Percentiles rank a stretch among this genome's conserved stretches.
Conservation (phyloP, 2,329 filamentous ascomycete species). For the Fusarium phyllophilum region DNA sequence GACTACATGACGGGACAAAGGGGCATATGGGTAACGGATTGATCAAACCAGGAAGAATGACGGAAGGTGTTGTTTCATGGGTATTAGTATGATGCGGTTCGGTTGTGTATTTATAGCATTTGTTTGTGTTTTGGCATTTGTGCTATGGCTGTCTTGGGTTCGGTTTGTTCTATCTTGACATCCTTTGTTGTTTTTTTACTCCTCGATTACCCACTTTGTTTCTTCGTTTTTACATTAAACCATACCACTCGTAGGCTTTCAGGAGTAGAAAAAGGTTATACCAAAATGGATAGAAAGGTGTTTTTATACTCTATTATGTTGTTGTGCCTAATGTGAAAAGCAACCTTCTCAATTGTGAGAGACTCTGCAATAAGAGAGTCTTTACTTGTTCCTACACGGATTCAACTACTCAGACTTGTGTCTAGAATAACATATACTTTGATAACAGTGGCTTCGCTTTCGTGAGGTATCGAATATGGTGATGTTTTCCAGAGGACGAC, state of each 20-base stretch:
- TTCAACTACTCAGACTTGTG: neutral
- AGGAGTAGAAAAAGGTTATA: slow-evolving; percentile 46
- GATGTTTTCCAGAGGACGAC: neutral
- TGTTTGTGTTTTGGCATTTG: neutral
- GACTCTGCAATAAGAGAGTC: neutral
- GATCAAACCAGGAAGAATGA: slow-evolving; percentile 19
- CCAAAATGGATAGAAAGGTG: slow-evolving; percentile 46
- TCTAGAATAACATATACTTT: neutral
- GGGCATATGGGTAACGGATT: slow-evolving; percentile 30
- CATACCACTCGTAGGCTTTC: slow-evolving; percentile 43
- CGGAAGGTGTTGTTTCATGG: slow-evolving; percentile 26
- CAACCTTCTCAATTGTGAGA: too few relatives aligned
- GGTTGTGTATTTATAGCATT: slow-evolving; percentile 37
- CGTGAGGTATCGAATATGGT: neutral
- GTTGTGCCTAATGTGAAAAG: neutral
- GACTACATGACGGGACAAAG: slow-evolving; percentile 29
- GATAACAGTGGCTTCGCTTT: too few relatives aligned
- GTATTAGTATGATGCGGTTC: slow-evolving; percentile 20
- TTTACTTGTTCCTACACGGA: neutral
- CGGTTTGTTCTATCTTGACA: neutral
- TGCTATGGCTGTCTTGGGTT: neutral
- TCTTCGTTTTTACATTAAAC: slow-evolving; percentile 32
- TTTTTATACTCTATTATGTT: slow-evolving; percentile 12
- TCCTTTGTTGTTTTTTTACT: slow-evolving; percentile 15
- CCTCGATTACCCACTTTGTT: slow-evolving; percentile 26